Evolutionary conservation across 352 stramenopile genomes (phyloP).

Genomic region (Phytophthora agathidicida): DNA sequence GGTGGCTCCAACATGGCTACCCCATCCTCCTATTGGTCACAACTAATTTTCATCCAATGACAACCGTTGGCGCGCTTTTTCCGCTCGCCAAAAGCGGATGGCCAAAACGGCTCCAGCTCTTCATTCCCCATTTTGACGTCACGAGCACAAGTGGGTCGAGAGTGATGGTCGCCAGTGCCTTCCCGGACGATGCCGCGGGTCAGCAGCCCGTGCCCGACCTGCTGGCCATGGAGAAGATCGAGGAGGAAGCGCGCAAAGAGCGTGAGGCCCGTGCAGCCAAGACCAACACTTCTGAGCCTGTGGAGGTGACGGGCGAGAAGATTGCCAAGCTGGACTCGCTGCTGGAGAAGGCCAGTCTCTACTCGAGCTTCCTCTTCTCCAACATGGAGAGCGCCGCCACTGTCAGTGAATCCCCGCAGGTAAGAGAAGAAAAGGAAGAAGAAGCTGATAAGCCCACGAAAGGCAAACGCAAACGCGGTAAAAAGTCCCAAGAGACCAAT

Average conservation of each 20-base stretch:
- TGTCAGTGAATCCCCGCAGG: slow-evolving; percentile 15
- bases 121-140: slow-evolving; percentile 26
- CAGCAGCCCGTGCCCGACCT: slow-evolving; percentile 64
- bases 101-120: neutral
- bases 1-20: slow-evolving; percentile 15
- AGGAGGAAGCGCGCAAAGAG: slow-evolving; percentile 41
- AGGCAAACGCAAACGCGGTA: slow-evolving; percentile 58
- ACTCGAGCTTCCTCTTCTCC: slow-evolving; percentile 88
- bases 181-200: slow-evolving; percentile 22
- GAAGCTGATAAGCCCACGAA: slow-evolving; percentile 26
- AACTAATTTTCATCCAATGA: slow-evolving; percentile 21
- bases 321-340: slow-evolving; percentile 86
- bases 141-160: slow-evolving; percentile 2
- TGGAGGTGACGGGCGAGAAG: slow-evolving; percentile 61
- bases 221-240: slow-evolving; percentile 75
- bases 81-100: slow-evolving; percentile 4
- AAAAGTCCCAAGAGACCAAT: slow-evolving; percentile 6
- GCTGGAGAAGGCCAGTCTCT: slow-evolving; percentile 87
- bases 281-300: slow-evolving; percentile 15
- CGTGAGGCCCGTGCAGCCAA: slow-evolving; percentile 24
- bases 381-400: slow-evolving; percentile 81
- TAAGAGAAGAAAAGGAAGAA: slow-evolving; percentile 33
- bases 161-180: slow-evolving; percentile 66
- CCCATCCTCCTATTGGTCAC: slow-evolving; percentile 15
- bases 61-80: slow-evolving; percentile 16